Base-by-base conservation (phyloP, 441 rosid genomes). In the Pelargonium hybrid region DNA sequence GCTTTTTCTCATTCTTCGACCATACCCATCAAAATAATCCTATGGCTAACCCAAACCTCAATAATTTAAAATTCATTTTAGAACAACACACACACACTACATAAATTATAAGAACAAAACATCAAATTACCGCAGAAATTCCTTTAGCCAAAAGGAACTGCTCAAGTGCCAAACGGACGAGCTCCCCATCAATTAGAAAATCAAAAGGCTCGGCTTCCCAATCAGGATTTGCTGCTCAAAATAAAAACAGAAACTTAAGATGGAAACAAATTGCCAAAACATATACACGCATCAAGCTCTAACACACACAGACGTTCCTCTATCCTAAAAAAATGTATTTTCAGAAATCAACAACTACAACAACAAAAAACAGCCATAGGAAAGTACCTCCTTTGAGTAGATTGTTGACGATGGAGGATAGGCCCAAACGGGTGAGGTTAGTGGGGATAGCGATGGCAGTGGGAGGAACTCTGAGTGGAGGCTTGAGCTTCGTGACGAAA, bases 171-270 rank as follows among this genome's bases (percentile, higher is more conserved):
- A 94, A 82, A 14, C 99, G 90, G 71, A 92, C 83, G 56, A 95
- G 87, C 87, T 92, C 99, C 9, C 98, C 97, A 83, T 92, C 86
- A 63, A 92, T 85, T 45, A 92, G 70, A 79, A 95, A 95, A 84
- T 95, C 99, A 75, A 95, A 95, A 7, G 97, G 91, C 77, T 90
- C 90, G 11, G 77, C 39, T 71, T 92, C 76, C 91, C 92, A 85
- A 23, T 88, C 91, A 74, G 90, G 73, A 70, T 88, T 70, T 20
- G 75, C 99, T 94, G 84, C 56, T 71, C 84, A 76, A 8, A 75
- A 54, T 10, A 48, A 69, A 26, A 50, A 56, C 39, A 34, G 10
- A 56, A 2, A n/a, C 57, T 64, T 57, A 15, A 62, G 11, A 64
- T 5, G 1, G 47, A 67, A 34, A 65, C 14, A 57, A 21, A 1